Percentiles rank a stretch among this genome's conserved stretches.
Conservation (phyloP, 768 basidiomycete genomes). For the Termitomyces sp. region DNA sequence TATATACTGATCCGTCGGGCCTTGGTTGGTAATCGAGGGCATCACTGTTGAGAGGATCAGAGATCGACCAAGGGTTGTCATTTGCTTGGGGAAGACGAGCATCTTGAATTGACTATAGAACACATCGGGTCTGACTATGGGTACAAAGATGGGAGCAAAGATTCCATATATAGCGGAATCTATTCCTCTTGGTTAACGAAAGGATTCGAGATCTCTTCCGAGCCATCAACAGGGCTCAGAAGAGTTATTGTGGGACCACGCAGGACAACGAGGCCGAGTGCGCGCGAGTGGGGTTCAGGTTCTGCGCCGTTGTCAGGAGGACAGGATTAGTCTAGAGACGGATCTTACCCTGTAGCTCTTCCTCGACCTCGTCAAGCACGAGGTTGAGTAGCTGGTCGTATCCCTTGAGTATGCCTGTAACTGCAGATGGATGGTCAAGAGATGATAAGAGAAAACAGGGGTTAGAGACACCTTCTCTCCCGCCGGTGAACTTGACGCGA, state of each 20-base stretch:
- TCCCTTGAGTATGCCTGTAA: slow-evolving; percentile 90
- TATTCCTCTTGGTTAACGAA: slow-evolving; percentile 69
- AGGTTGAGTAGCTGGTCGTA: slow-evolving; percentile 96
- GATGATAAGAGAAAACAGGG: neutral
- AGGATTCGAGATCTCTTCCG: slow-evolving; percentile 90
- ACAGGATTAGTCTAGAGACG: neutral
- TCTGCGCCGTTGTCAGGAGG: slow-evolving; percentile 33
- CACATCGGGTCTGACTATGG: neutral
- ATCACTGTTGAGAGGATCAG: too few relatives aligned
- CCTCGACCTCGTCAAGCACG: slow-evolving; percentile 93
- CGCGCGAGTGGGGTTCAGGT: slow-evolving; percentile 59
- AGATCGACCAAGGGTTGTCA: too few relatives aligned
- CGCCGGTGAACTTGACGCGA: slow-evolving; percentile 97
- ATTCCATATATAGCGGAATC: neutral
- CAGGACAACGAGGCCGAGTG: slow-evolving; percentile 84
- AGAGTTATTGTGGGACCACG: slow-evolving; percentile 94
- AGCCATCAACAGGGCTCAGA: slow-evolving; percentile 92
- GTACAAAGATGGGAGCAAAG: neutral
- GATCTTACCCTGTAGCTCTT: slow-evolving; percentile 65
- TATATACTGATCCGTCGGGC: too few relatives aligned
- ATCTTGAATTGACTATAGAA: neutral
- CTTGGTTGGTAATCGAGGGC: too few relatives aligned
- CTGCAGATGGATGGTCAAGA: slow-evolving; percentile 35
- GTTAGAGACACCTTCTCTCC: slow-evolving; percentile 72
- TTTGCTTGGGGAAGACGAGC: too few relatives aligned